Evolutionary conservation across 2,329 filamentous ascomycete species (phyloP).

Genomic region (Aureobasidium sp.): DNA sequence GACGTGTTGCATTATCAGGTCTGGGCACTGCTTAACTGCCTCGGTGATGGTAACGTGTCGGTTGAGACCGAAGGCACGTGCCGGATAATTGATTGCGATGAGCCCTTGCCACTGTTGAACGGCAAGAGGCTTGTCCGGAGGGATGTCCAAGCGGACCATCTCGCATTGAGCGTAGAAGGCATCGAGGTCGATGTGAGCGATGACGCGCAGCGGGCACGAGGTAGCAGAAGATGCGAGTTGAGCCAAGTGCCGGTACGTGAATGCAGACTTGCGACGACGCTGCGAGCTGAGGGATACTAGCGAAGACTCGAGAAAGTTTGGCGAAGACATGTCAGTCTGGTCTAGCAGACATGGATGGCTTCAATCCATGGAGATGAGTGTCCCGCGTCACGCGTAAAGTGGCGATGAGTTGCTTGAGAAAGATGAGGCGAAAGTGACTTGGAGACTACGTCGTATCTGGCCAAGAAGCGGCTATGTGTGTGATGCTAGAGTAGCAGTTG

Average conservation of each 20-base stretch:
- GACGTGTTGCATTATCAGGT: slow-evolving; percentile 82
- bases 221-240: slow-evolving; percentile 66
- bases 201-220: slow-evolving; percentile 72
- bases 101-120: slow-evolving; percentile 94
- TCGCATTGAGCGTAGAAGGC: slow-evolving; percentile 95
- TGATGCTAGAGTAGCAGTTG: not conserved
- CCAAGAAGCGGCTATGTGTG: not conserved
- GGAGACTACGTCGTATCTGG: not conserved
- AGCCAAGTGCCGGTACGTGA: slow-evolving; percentile 76
- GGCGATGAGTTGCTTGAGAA: not conserved
- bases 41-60: slow-evolving; percentile 73
- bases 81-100: slow-evolving; percentile 94
- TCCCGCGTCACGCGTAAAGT: slow-evolving; percentile 17
- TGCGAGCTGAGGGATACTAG: slow-evolving; percentile 34
- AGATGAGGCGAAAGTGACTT: not conserved
- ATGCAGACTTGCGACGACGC: slow-evolving; percentile 54
- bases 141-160: slow-evolving; percentile 72
- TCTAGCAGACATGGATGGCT: not conserved
- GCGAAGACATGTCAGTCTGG: slow-evolving; percentile 37
- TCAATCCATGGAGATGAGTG: not conserved
- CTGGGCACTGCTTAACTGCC: slow-evolving; percentile 78
- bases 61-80: slow-evolving; percentile 70
- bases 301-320: slow-evolving; percentile 42
- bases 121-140: slow-evolving; percentile 72
- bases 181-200: slow-evolving; percentile 91